A percentile compares a stretch with the other conserved stretches of the same genome.
phyloP scores from a whole-genome alignment of 2,329 filamentous ascomycete genomes.

The Pyricularia grisea region DNA sequence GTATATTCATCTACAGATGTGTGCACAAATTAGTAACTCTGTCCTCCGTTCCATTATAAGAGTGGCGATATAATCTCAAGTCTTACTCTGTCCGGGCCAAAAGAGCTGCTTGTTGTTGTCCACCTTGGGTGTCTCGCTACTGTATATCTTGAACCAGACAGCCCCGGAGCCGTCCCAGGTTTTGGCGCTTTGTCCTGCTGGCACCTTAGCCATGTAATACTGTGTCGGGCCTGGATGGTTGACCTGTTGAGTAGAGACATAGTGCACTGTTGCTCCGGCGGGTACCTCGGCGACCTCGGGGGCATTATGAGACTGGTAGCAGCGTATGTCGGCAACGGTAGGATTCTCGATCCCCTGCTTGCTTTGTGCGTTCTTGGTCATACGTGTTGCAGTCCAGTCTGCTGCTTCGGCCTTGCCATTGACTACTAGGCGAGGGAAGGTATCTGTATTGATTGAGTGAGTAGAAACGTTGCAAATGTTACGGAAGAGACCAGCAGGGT shows the following conservation, averaged over 20 bases:
- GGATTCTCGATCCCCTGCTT: slow-evolving; percentile 24
- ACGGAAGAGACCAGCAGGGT: background rate
- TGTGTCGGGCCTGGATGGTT: slow-evolving; percentile 29
- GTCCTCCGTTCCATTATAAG: background rate
- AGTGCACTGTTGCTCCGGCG: slow-evolving; percentile 23
- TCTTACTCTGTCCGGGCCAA: slow-evolving; percentile 24
- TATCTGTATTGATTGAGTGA: slow-evolving; percentile 15
- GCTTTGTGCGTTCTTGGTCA: slow-evolving; percentile 24
- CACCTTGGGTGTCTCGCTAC: slow-evolving; percentile 29
- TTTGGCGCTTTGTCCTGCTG: slow-evolving; percentile 19
- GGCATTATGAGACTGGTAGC: slow-evolving; percentile 23
- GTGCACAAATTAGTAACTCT: background rate
- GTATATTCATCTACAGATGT: slow-evolving; percentile 17
- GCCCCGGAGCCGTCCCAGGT: slow-evolving; percentile 26
- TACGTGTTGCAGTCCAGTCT: slow-evolving; percentile 25
- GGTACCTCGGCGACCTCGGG: slow-evolving; percentile 18
- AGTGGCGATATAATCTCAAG: background rate
- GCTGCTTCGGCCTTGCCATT: slow-evolving; percentile 21
- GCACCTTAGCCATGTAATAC: slow-evolving; percentile 28
- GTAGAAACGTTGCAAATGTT: background rate
- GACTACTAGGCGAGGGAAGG: slow-evolving; percentile 24
- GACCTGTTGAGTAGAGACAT: slow-evolving; percentile 24
- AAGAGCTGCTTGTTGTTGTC: slow-evolving; percentile 36
- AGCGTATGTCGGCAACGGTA: slow-evolving; percentile 21
- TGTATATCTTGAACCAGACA: slow-evolving; percentile 28